Evolutionary conservation across 352 stramenopile genomes (phyloP).

Genomic region (Globisporangium recalcitrans): DNA sequence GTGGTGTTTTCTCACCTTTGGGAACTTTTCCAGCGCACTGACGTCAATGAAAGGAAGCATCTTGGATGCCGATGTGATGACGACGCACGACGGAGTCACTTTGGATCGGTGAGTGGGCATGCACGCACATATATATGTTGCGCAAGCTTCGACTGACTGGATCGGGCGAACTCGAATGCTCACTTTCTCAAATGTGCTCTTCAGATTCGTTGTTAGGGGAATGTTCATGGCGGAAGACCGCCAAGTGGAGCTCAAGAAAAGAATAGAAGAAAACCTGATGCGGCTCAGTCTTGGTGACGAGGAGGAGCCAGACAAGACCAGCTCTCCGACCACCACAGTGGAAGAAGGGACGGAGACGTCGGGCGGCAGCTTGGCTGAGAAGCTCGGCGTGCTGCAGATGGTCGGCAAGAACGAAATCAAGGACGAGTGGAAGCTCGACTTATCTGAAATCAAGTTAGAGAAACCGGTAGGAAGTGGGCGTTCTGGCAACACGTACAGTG

Average conservation of each 20-base stretch:
- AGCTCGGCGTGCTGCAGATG: conserved; percentile 71
- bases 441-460: conserved; percentile 69
- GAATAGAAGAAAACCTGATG: conserved; percentile 71
- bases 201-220: conserved; percentile 74
- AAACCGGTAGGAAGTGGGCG: conserved; percentile 62
- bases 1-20: not conserved
- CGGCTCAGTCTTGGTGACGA: conserved; percentile 55
- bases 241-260: conserved; percentile 55
- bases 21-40: conserved; percentile 29
- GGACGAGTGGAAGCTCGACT: conserved; percentile 72
- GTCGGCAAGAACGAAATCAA: conserved; percentile 85
- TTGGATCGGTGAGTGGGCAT: conserved; percentile 40
- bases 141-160: too few relatives aligned
- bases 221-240: conserved; percentile 81
- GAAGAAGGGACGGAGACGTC: conserved; percentile 21
- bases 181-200: not conserved
- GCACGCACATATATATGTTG: too few relatives aligned
- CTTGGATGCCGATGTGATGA: conserved; percentile 84
- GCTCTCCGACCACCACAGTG: not conserved
- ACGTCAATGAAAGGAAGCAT: conserved; percentile 86
- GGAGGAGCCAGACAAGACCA: conserved; percentile 15
- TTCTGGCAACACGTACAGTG: conserved; percentile 76
- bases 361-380: conserved; percentile 50
- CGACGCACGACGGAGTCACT: conserved; percentile 68
- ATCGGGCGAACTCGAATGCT: not conserved